These are phyloP conservation scores for Pythium scleroteichum DNA, from an alignment of 352 stramenopile genomes.

Conservation along the genomic window DNA sequence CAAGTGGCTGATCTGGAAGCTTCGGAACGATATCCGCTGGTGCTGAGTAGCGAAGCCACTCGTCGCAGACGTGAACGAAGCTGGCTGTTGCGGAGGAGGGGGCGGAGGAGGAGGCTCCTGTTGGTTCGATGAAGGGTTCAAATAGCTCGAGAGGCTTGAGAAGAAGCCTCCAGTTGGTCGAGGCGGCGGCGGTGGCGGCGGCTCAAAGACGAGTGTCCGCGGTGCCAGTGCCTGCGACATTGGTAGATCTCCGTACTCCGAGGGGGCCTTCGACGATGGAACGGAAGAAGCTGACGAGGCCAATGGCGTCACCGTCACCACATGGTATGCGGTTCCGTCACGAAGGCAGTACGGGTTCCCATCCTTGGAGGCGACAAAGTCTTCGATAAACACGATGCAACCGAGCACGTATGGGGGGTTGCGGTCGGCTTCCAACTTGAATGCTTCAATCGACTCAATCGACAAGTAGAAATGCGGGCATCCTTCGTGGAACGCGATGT, in stretches of 20 bases:
- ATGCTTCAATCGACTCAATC: conserved; percentile 73
- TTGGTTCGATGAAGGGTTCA: conserved; percentile 1
- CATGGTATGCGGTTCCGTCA: conserved; percentile 71
- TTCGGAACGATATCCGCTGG: conserved; percentile 77
- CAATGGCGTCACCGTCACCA: conserved; percentile 69
- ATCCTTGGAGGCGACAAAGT: conserved; percentile 62
- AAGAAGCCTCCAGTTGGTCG: conserved; percentile 22
- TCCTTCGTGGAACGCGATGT: conserved; percentile 86
- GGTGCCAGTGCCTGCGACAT: conserved; percentile 65
- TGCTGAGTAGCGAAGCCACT: conserved; percentile 37
- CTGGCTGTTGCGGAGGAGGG: conserved; percentile 3
- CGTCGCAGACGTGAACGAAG: background rate
- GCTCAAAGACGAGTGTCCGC: conserved; percentile 24
- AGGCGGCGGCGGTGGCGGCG: conserved; percentile 30
- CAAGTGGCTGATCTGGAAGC: conserved; percentile 81
- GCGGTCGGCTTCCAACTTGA: conserved; percentile 63
- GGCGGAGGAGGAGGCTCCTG: conserved; percentile 20
- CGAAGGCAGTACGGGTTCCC: conserved; percentile 71
- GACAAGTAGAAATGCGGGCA: conserved; percentile 83
- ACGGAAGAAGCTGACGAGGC: conserved; percentile 33
- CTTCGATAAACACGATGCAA: conserved; percentile 83
- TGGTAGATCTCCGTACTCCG: conserved; percentile 53
- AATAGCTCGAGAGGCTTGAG: conserved; percentile 27
- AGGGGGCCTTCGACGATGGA: conserved; percentile 19
- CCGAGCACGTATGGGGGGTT: conserved; percentile 80